phyloP scores from a whole-genome alignment of 495 filamentous ascomycete species.

The Aspergillus affinis region DNA sequence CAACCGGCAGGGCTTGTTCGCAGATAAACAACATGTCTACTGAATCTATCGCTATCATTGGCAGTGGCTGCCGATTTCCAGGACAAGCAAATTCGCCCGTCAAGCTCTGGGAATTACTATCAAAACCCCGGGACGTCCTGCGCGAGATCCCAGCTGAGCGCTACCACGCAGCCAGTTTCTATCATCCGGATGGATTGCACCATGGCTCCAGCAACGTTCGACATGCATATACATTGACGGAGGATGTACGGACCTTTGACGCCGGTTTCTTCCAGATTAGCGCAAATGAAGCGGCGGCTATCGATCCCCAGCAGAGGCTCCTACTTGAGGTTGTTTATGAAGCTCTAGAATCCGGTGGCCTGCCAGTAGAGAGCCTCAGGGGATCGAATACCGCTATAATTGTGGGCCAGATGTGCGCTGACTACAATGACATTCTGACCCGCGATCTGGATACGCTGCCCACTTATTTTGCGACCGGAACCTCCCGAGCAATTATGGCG shows the following conservation, averaged over 20 bases:
- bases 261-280: slow-evolving; percentile 52
- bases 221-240: no score
- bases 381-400: slow-evolving; percentile 49
- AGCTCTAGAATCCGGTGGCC: slow-evolving; percentile 48
- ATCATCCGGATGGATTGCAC: no score
- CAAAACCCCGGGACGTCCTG: no score
- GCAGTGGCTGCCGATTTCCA: no score
- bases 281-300: slow-evolving; percentile 40
- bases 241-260: slow-evolving; percentile 58
- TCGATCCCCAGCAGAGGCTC: slow-evolving; percentile 52
- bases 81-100: no score
- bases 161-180: no score
- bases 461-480: slow-evolving; percentile 49
- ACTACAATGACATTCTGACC: slow-evolving; percentile 43
- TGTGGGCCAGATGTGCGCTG: slow-evolving; percentile 41
- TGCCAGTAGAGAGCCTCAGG: slow-evolving; percentile 38
- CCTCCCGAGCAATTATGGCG: slow-evolving; percentile 33
- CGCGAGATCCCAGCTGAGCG: no score
- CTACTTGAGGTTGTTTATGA: slow-evolving; percentile 47
- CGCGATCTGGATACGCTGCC: slow-evolving; percentile 42
- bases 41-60: no score
- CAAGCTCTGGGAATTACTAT: no score
- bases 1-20: no score
- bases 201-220: no score
- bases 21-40: no score